Evolutionary conservation across 2,329 filamentous ascomycete species (phyloP), one percentile per base, ranked within the genome.

Genomic region (Alternaria sp.): DNA sequence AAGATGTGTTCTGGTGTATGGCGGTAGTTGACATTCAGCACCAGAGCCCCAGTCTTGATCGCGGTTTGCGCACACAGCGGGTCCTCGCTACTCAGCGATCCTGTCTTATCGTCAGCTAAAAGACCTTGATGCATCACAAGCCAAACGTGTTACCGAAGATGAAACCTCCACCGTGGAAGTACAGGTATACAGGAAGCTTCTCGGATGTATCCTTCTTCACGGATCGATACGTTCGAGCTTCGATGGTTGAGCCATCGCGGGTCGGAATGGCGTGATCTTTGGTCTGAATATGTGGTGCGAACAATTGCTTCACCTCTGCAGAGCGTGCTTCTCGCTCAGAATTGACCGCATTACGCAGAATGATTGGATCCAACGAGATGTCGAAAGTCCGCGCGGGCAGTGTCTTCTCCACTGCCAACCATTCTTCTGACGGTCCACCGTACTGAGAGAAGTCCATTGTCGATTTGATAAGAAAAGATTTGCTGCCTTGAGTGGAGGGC

Each of bases 11-110:
- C 84, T 0, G 87, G 87, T 0, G 87, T 87, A 68, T 89, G 87
- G 0, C 88, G 84, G 71, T 89, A 89, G 66, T 87, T 87, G 12
- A 88, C 78, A 45, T 87, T 86, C 1, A 88, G 68, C 0, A 88
- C 86, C 0, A 85, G 75, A 3, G 84, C 79, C 1, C 77, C 73
- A 0, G 80, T 72, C 5, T 79, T 78, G 12, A 82, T 71, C 0
- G 86, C 84, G 10, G 87, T 82, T 0, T 81, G 79, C 0, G 83
- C 75, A 65, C 87, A 89, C 1, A 78, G 79, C 0, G 83, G 82
- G 58, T 89, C 87, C 63, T 89, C 87, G 0, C 83, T 83, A 1
- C 73, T 67, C 3, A 89, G 69, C 0, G 83, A 86, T 12, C 49
- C 49, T 51, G 12, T 23, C 2, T 21, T 4, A 23, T 23, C 3